A percentile compares a stretch with the other conserved stretches of the same genome.
Evolutionary conservation across 768 basidiomycete genomes (phyloP).

Genomic region (Tylopilus vinaceipallidus): DNA sequence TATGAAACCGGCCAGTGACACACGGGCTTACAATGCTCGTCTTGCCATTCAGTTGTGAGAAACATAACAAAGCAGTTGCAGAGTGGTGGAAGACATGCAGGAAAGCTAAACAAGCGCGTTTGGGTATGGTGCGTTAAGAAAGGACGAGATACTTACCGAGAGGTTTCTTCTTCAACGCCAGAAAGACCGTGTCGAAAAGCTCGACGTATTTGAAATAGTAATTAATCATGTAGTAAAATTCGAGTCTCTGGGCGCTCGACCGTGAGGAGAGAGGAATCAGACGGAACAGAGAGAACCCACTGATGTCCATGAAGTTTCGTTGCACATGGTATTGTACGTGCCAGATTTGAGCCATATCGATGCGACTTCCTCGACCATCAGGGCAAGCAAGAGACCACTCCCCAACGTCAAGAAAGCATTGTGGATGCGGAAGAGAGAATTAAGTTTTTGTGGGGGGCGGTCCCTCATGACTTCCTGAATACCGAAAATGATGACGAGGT

Average conservation of each 20-base stretch:
- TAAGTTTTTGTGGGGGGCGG: constrained; percentile 70
- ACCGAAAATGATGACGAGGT: constrained; percentile 88
- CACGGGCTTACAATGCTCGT: constrained; percentile 79
- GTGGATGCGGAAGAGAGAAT: constrained; percentile 82
- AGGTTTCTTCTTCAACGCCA: constrained; percentile 97
- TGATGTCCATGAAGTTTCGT: constrained; percentile 76
- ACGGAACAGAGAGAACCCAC: constrained; percentile 46
- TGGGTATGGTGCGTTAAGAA: neutral
- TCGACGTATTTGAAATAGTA: constrained; percentile 99
- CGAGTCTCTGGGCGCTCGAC: constrained; percentile 58
- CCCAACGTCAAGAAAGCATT: constrained; percentile 86
- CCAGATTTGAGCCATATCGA: constrained; percentile 76
- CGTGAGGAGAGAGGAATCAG: constrained; percentile 1
- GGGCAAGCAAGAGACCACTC: constrained; percentile 76
- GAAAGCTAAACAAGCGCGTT: constrained; percentile 59
- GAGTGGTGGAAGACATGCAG: constrained; percentile 99
- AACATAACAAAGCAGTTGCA: constrained; percentile 94
- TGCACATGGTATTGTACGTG: constrained; percentile 76
- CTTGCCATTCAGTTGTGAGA: constrained; percentile 88
- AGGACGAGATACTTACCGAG: constrained; percentile 57
- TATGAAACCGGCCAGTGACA: neutral
- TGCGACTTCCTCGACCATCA: constrained; percentile 89
- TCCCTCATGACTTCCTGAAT: constrained; percentile 82
- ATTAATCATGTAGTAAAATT: constrained; percentile 98
- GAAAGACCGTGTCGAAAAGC: constrained; percentile 94